These are phyloP conservation scores for Fraxinus quadrangulata DNA, from an alignment of 257 asterid genomes.

Conservation along the genomic window DNA sequence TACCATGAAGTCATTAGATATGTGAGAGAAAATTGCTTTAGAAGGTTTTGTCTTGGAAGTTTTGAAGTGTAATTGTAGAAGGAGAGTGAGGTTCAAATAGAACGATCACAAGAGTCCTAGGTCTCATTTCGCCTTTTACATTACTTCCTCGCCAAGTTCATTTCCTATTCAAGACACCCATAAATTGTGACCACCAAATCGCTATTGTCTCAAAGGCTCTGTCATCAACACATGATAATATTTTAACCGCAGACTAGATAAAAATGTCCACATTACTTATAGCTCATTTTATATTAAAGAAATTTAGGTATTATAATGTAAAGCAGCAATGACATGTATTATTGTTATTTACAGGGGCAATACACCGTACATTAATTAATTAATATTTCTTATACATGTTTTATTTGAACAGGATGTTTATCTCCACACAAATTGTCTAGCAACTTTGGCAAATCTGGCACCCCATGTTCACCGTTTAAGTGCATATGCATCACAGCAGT, in stretches of 20 bases:
- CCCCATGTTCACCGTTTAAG: constrained; percentile 84
- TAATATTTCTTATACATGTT: constrained; percentile 26
- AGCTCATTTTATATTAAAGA: not conserved
- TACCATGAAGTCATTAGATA: constrained; percentile 3
- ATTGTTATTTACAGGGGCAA: not conserved
- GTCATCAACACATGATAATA: not conserved
- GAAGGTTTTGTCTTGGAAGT: constrained; percentile 13
- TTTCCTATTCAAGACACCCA: not conserved
- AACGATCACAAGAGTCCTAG: not conserved
- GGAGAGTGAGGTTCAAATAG: not conserved
- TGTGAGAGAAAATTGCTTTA: constrained; percentile 1
- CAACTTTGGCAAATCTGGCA: constrained; percentile 91
- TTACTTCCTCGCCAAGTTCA: not conserved
- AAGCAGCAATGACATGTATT: not conserved
- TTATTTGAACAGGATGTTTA: constrained; percentile 71
- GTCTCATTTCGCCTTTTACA: not conserved
- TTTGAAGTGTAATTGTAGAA: constrained; percentile 18
- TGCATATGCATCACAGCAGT: constrained; percentile 89
- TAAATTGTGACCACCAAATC: not conserved
- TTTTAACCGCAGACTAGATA: not conserved
- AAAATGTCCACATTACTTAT: not conserved
- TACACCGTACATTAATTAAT: not conserved
- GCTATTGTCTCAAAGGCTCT: not conserved
- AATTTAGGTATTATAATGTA: not conserved
- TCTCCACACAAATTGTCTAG: constrained; percentile 92